These are phyloP conservation scores for Aspergillus tubingensis DNA, from an alignment of 2,329 filamentous ascomycete species.

Conservation along the genomic window DNA sequence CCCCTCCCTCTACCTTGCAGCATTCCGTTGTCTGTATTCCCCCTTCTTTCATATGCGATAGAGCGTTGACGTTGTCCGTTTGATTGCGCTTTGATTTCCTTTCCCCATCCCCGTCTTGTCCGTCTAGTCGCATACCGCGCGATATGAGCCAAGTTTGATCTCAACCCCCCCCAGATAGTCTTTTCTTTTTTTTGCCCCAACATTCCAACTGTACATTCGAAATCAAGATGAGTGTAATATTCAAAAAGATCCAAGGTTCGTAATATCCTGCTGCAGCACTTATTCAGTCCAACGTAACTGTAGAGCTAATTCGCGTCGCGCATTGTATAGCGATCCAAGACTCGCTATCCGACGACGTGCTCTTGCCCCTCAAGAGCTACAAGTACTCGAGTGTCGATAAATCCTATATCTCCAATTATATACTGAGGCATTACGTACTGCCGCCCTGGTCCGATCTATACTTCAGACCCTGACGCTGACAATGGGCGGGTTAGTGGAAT, in stretches of 20 bases:
- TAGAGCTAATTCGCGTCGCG: conserved; percentile 6
- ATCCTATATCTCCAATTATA: conserved; percentile 88
- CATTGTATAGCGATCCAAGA: conserved; percentile 46
- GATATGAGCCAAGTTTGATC: conserved; percentile 14
- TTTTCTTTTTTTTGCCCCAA: neutral
- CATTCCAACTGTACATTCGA: conserved; percentile 2
- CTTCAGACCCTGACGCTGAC: conserved; percentile 13
- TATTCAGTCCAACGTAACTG: neutral
- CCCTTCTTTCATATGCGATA: neutral
- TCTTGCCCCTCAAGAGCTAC: conserved; percentile 90
- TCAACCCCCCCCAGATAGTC: neutral
- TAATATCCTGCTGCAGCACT: conserved; percentile 4
- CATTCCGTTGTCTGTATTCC: neutral
- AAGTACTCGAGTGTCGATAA: conserved; percentile 98
- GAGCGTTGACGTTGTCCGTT: neutral
- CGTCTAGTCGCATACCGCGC: conserved; percentile 13
- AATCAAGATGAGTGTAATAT: conserved; percentile 33
- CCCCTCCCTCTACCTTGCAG: neutral
- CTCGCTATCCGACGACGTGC: conserved; percentile 80
- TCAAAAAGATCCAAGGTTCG: conserved; percentile 41
- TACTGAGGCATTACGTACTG: conserved; percentile 90
- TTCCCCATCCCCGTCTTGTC: neutral
- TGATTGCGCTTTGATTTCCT: conserved; percentile 1
- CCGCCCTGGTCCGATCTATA: neutral
- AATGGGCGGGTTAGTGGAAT: conserved; percentile 75